Percentiles rank a stretch among this genome's conserved stretches.
phyloP scores from a whole-genome alignment of 2,329 filamentous ascomycete species.

The Claviceps sp. region DNA sequence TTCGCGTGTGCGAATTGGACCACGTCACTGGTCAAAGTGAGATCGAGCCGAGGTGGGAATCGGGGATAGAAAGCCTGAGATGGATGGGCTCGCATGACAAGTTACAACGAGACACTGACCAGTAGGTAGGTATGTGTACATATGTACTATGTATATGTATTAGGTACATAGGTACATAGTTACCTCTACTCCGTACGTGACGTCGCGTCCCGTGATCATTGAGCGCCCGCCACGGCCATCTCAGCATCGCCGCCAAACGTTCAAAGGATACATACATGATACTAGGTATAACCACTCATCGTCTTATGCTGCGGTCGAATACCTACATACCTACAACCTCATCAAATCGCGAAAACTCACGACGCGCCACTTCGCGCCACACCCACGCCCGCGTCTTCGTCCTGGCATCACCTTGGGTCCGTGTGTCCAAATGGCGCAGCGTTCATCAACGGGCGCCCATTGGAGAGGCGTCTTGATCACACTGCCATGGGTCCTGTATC shows the following conservation, averaged over 20 bases:
- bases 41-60: neutral
- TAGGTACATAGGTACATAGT: no score
- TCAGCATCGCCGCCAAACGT: neutral
- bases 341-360: neutral
- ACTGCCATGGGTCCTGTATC: conserved; percentile 38
- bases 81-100: neutral
- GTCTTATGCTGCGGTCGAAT: neutral
- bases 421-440: conserved; percentile 7
- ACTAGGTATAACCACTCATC: neutral
- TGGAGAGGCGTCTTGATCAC: conserved; percentile 30
- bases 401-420: neutral
- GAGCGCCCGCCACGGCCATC: neutral
- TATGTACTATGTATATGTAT: no score
- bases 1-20: neutral
- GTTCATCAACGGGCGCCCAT: conserved; percentile 17
- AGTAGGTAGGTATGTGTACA: no score
- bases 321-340: no score
- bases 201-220: neutral
- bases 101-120: no score
- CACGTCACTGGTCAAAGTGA: neutral
- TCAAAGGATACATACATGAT: neutral
- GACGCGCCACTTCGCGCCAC: neutral
- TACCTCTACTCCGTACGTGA: neutral
- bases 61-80: neutral
- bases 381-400: neutral